Base-by-base conservation (phyloP, 2,329 filamentous ascomycete genomes). In the Thelonectria discophora region DNA sequence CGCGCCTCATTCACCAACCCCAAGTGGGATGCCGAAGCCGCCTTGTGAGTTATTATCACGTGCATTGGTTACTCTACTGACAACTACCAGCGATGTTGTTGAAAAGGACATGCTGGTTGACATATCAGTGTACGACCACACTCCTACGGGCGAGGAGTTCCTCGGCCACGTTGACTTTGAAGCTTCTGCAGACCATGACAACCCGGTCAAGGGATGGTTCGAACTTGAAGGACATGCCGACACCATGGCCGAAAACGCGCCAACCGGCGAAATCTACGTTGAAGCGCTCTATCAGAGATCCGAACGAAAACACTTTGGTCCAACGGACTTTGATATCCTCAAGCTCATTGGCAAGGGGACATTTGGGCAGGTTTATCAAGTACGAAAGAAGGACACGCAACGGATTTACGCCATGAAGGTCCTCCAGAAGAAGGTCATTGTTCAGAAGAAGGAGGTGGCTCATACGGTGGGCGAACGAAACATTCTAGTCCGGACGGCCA, bases 341-440 rank as follows among this genome's bases (percentile, higher is more conserved):
- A 95, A 97, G 76, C 87, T 99, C 58, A 98, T 99, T 67, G 95
- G 95, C 65, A 98, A 98, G 79, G 95, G 95, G 56, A 99, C 95
- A 0, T 99, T 99, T 75, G 95, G 95, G 1, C 95, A 99, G 77
- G 95, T 99, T 2, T 99, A 98, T 76, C 95, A 99, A 76, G 95
- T 99, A 7, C 90, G 93, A 71, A 99, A 99, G 86, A 95, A 92
- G 82, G 95, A 99, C 76, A 97, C 94, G 0, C 88, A 89, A 72
- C 90, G 95, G 46, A 97, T 99, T 63, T 99, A 99, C 74, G 95
- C 95, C 64, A 99, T 99, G 95, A 99, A 99, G 79, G 94, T 99
- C 2, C 82, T 99, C 32, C 97, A 95, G 52, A 99, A 99, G 84
- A 99, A 99, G 83, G 95, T 99, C 55, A 99, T 99, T 73, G 95